phyloP scores from a whole-genome alignment of 306 rosid species.

The Fagus crenata region DNA sequence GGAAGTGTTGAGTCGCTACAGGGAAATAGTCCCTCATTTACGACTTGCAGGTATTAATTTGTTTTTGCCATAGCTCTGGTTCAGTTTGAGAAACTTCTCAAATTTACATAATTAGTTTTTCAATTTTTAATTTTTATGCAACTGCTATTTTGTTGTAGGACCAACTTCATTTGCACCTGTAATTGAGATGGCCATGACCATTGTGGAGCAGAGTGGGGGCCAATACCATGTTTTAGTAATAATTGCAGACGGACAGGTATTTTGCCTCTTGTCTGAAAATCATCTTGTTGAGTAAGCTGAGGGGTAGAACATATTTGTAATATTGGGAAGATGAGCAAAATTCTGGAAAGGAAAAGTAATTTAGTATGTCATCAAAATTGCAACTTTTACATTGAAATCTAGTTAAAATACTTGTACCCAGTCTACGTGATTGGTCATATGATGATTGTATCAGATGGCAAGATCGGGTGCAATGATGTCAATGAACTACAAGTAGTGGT shows the following conservation, averaged over 20 bases:
- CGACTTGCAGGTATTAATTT: conserved; percentile 75
- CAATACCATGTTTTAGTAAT: conserved; percentile 68
- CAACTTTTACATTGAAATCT: not conserved
- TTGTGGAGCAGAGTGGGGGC: conserved; percentile 87
- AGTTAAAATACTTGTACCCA: not conserved
- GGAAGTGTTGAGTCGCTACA: conserved; percentile 75
- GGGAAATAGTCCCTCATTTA: conserved; percentile 74
- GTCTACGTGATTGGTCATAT: conserved; percentile 14
- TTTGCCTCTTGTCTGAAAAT: conserved; percentile 8
- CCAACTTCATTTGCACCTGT: conserved; percentile 95
- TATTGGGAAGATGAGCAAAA: too few species aligned
- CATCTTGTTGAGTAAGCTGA: conserved; percentile 11
- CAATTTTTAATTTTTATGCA: not conserved
- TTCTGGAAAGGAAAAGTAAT: not conserved
- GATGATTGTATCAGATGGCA: not conserved
- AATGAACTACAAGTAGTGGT: not conserved
- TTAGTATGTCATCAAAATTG: not conserved
- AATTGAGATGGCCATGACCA: conserved; percentile 92
- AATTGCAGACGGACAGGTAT: conserved; percentile 97
- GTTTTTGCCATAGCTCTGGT: conserved; percentile 8
- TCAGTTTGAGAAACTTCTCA: conserved; percentile 8
- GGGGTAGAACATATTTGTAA: not conserved
- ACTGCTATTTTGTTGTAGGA: conserved; percentile 49
- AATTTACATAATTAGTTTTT: not conserved
- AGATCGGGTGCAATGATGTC: not conserved